Evolutionary conservation across 306 rosid species (phyloP), one percentile per base, ranked within the genome.

Genomic region (Benincasa hispida): DNA sequence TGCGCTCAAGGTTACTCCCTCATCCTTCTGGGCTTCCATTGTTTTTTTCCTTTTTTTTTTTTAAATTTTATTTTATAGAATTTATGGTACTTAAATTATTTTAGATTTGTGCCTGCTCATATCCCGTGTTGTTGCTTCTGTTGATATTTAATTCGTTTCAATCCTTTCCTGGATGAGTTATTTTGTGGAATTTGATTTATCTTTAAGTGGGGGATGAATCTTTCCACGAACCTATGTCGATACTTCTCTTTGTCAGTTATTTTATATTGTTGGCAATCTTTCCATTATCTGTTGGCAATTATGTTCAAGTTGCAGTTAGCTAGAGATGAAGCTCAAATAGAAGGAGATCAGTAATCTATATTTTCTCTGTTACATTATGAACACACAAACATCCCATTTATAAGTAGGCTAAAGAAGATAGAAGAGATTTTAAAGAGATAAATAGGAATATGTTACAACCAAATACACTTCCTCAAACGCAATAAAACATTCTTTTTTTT

Each of bases 1-100:
- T 35, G 89, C 65, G 21, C 81, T 93, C 39, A 81, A 85, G 98
- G 96, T 42, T 30, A 41, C n/a, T 62, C 60, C 66, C 13, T 0
- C 53, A 18, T 12, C 53, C 19, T 14, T 48, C 18, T 17, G 6
- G 19, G 2, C 53, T 48, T 48, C 3, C 17, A 17, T 48, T 48
- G 19, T 6, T 45, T 15, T 47, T 4, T 14, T 13, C n/a, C n/a
- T n/a, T n/a, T n/a, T n/a, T n/a, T n/a, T n/a, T n/a, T n/a, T n/a
- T n/a, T n/a, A n/a, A n/a, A n/a, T n/a, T 1, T 48, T 1, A 3
- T 4, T 48, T 14, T 48, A 45, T 48, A 3, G 11, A 39, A 39
- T 39, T 76, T n/a, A 27, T 34, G 42, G 10, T 28, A 61, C 42
- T 61, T 48, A 19, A 48, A 4, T 48, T 48, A 48, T 47, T 4